Evolutionary conservation across 179 eudicot species (phyloP).

Genomic region (Vitellaria paradoxa): DNA sequence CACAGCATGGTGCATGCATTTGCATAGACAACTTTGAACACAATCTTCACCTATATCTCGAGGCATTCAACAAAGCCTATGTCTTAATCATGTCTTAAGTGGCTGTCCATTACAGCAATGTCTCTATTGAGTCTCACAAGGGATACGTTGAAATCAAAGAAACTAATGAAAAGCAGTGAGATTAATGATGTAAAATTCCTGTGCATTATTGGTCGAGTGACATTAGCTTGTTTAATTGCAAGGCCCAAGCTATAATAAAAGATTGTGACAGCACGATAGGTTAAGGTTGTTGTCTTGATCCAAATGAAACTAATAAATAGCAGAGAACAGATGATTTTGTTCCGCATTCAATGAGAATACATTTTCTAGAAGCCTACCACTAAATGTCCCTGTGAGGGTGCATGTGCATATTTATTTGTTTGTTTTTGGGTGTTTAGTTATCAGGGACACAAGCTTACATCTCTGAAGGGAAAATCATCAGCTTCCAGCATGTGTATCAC

Average conservation of each 20-base stretch:
- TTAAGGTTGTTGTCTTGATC: slow-evolving; percentile 1
- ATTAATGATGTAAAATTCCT: neutral
- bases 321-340: neutral
- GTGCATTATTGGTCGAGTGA: neutral
- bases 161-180: neutral
- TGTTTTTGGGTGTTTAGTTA: neutral
- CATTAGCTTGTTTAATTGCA: neutral
- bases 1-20: neutral
- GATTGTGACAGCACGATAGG: neutral
- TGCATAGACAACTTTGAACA: slow-evolving; percentile 6
- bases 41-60: neutral
- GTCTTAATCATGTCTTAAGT: neutral
- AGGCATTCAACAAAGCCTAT: neutral
- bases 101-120: neutral
- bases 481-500: slow-evolving; percentile 79
- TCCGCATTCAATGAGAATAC: neutral
- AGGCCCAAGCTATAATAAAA: neutral
- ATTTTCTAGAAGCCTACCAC: neutral
- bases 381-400: neutral
- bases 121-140: neutral
- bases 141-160: neutral
- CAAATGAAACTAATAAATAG: neutral
- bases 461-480: slow-evolving; percentile 58
- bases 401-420: neutral
- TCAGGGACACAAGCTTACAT: slow-evolving; percentile 35